Percentiles rank a stretch among this genome's conserved stretches.
phyloP scores from a whole-genome alignment of 2,329 filamentous ascomycete species.

The Monosporascus sp. region DNA sequence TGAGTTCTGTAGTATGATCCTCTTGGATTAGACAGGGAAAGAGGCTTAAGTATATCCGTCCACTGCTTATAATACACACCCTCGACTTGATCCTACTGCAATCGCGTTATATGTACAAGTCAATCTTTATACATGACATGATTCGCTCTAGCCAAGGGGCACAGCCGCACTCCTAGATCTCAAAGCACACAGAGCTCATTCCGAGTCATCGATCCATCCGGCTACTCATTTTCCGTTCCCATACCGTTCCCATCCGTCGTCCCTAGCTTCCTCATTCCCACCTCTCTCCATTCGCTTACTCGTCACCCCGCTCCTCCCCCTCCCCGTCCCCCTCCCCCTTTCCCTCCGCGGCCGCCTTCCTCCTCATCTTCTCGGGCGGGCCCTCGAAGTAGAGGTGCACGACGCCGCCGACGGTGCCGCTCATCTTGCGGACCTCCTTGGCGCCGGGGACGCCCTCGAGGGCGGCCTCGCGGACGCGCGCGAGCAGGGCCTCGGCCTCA shows the following conservation, averaged over 20 bases:
- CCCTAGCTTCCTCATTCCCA: neutral
- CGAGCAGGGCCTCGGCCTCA: slow-evolving; percentile 56
- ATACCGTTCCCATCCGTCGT: neutral
- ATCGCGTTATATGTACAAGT: no score
- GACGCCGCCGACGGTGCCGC: slow-evolving; percentile 33
- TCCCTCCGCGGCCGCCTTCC: slow-evolving; percentile 3
- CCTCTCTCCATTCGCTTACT: neutral
- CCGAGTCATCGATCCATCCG: no score
- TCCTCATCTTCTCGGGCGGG: slow-evolving; percentile 8
- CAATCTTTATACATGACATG: no score
- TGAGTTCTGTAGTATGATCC: no score
- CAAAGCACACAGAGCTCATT: no score
- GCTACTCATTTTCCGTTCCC: no score
- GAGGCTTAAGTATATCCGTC: no score
- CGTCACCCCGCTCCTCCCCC: slow-evolving; percentile 1
- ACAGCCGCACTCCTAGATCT: no score
- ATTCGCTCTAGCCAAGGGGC: no score
- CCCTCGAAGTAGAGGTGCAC: slow-evolving; percentile 34
- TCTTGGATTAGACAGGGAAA: no score
- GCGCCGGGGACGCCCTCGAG: slow-evolving; percentile 20
- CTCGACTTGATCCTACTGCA: no score
- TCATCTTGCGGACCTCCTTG: slow-evolving; percentile 32
- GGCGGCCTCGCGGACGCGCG: slow-evolving; percentile 34
- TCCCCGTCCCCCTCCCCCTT: slow-evolving; percentile 1
- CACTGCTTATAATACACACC: no score